Evolutionary conservation across 257 asterid species (phyloP).

Genomic region (Phtheirospermum japonicum): DNA sequence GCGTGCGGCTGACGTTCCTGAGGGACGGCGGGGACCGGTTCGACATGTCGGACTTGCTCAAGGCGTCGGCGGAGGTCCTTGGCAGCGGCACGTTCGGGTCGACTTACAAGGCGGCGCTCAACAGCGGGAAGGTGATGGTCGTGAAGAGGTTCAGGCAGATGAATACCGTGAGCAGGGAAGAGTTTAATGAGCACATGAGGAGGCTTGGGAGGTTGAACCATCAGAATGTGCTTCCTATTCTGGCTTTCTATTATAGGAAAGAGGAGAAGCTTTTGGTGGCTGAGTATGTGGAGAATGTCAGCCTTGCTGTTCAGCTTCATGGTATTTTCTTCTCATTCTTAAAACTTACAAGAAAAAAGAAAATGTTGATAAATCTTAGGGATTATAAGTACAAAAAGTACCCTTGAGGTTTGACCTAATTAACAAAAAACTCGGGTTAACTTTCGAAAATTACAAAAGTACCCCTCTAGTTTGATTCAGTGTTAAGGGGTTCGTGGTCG

Average conservation of each 20-base stretch:
- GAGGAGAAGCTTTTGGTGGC: slow-evolving; percentile 85
- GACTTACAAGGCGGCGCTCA: slow-evolving; percentile 70
- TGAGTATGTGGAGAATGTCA: slow-evolving; percentile 50
- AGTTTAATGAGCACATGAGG: slow-evolving; percentile 85
- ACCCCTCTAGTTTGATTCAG: too few relatives aligned
- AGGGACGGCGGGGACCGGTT: slow-evolving; percentile 51
- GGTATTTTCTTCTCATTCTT: slow-evolving; percentile 39
- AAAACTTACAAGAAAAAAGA: too few relatives aligned
- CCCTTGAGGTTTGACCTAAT: too few relatives aligned
- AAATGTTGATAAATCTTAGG: too few relatives aligned
- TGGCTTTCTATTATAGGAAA: slow-evolving; percentile 78
- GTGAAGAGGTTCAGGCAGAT: slow-evolving; percentile 84
- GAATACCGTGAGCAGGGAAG: slow-evolving; percentile 66
- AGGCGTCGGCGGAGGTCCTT: slow-evolving; percentile 82
- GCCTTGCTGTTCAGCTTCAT: slow-evolving; percentile 84
- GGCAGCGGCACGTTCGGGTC: slow-evolving; percentile 76
- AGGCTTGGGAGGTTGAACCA: slow-evolving; percentile 68
- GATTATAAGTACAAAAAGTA: too few relatives aligned
- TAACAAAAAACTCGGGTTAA: too few relatives aligned
- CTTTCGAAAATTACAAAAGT: too few relatives aligned
- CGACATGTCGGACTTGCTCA: slow-evolving; percentile 69
- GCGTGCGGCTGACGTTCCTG: slow-evolving; percentile 59
- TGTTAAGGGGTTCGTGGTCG: too few relatives aligned
- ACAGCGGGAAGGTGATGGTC: slow-evolving; percentile 46
- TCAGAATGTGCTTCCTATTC: slow-evolving; percentile 66